Conservation (phyloP, 371 early-diverging fungal genomes). For the Apophysomyces trapeziformis region DNA sequence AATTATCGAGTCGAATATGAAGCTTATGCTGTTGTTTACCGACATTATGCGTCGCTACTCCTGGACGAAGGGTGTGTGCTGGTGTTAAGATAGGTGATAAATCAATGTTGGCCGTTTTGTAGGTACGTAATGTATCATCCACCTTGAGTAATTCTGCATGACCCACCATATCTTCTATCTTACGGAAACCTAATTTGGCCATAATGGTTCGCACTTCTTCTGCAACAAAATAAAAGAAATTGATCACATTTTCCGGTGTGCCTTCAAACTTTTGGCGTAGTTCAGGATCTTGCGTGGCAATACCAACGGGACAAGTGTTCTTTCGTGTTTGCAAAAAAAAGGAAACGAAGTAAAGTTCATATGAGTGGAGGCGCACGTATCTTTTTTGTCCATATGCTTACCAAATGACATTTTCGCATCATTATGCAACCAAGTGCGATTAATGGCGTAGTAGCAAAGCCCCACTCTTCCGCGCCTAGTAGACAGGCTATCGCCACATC, state of each 20-base stretch:
- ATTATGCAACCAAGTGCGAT: constrained; percentile 95
- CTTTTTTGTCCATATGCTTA: constrained; percentile 16
- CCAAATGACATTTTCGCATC: constrained; percentile 76
- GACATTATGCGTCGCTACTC: constrained; percentile 79
- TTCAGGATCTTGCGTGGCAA: constrained; percentile 94
- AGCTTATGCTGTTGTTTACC: constrained; percentile 85
- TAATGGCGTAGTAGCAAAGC: constrained; percentile 94
- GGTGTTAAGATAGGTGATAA: constrained; percentile 84
- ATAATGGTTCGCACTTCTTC: constrained; percentile 90
- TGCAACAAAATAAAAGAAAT: constrained; percentile 95
- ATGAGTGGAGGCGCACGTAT: not conserved
- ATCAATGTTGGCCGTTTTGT: constrained; percentile 85
- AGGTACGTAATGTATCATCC: constrained; percentile 66
- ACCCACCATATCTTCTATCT: constrained; percentile 94
- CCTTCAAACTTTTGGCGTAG: constrained; percentile 92
- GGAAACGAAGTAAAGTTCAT: not conserved
- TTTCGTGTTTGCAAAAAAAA: constrained; percentile 22
- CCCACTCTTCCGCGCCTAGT: constrained; percentile 97
- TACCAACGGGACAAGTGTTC: constrained; percentile 95
- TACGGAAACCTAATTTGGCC: constrained; percentile 91
- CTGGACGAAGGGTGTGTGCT: constrained; percentile 82
- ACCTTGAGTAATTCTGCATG: constrained; percentile 80
- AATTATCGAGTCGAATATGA: constrained; percentile 40
- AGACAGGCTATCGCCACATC: constrained; percentile 94
- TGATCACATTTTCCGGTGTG: constrained; percentile 91